These are phyloP conservation scores for Cytauxzoon felis DNA, from an alignment of 169 alveolate genomes.

Conservation along the genomic window DNA sequence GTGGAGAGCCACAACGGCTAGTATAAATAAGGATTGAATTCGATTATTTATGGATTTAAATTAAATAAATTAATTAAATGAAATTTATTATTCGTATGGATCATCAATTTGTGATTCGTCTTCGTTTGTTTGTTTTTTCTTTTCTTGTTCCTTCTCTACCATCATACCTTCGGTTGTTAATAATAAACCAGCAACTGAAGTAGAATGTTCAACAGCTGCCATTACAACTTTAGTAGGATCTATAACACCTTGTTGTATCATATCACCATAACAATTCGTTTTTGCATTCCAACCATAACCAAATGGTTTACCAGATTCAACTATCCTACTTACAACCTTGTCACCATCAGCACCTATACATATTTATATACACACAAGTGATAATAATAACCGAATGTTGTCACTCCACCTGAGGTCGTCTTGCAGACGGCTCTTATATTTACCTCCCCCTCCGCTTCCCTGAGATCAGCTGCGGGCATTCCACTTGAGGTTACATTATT, in stretches of 20 bases:
- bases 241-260: constrained; percentile 84
- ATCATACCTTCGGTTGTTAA: constrained; percentile 87
- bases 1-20: no score
- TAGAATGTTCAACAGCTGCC: constrained; percentile 80
- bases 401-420: no score
- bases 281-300: constrained; percentile 86
- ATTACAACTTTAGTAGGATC: constrained; percentile 85
- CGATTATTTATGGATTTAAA: not conserved
- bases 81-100: constrained; percentile 23
- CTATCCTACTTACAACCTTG: constrained; percentile 77
- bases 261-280: constrained; percentile 80
- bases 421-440: no score
- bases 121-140: constrained; percentile 57
- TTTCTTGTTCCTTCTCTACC: constrained; percentile 79
- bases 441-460: no score
- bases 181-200: constrained; percentile 84
- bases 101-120: constrained; percentile 10
- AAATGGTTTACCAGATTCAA: constrained; percentile 76
- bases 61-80: not conserved
- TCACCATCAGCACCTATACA: constrained; percentile 75
- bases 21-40: not conserved
- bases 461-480: no score
- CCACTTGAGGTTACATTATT: not conserved
- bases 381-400: no score
- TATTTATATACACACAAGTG: not conserved